A percentile compares a stretch with the other conserved stretches of the same genome.
phyloP scores from a whole-genome alignment of 179 eudicot species.

The Drosera spatulata region DNA sequence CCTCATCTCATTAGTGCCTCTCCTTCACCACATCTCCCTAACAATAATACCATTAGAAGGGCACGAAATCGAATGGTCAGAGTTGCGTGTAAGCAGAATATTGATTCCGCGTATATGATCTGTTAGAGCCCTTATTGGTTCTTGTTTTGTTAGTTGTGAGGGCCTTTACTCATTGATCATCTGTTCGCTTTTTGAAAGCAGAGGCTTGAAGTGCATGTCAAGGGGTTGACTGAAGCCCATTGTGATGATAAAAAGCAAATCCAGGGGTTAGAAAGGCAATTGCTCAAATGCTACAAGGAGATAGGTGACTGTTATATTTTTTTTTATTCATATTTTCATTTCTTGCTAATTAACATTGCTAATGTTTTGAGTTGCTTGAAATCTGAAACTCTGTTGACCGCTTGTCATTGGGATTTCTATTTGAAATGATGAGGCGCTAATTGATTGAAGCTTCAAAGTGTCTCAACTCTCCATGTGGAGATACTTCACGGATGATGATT shows the following conservation, averaged over 20 bases:
- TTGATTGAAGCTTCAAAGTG: no score
- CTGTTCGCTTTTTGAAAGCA: constrained; percentile 21
- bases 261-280: constrained; percentile 53
- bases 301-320: constrained; percentile 49
- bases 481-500: no score
- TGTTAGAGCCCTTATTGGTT: not conserved
- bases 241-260: constrained; percentile 42
- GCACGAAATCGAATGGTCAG: no score
- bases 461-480: no score
- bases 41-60: no score
- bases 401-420: not conserved
- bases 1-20: no score
- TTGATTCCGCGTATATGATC: no score
- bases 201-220: constrained; percentile 58
- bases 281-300: constrained; percentile 57
- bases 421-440: no score
- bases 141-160: not conserved
- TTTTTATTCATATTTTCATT: no score
- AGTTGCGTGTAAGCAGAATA: no score
- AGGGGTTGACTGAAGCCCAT: constrained; percentile 43
- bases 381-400: not conserved
- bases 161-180: not conserved
- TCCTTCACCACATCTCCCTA: no score
- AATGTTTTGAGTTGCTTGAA: not conserved
- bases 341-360: not conserved